Evolutionary conservation across 306 rosid genomes (phyloP).

Genomic region (Geum urbanum): DNA sequence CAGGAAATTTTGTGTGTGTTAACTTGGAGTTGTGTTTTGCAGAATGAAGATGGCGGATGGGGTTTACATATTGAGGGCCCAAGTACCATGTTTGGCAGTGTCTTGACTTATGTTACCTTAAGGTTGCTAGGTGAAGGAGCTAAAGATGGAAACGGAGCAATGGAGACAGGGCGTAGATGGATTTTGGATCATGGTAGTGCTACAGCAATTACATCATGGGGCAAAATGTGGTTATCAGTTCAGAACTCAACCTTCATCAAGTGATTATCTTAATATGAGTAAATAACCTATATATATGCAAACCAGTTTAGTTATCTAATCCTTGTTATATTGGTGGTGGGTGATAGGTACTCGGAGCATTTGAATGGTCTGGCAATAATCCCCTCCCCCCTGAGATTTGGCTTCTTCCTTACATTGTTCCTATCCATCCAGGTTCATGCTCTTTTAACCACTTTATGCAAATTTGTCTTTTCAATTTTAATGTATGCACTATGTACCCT

Average conservation of each 20-base stretch:
- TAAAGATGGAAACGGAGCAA: slow-evolving; percentile 60
- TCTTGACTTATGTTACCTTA: slow-evolving; percentile 54
- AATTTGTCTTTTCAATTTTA: background rate
- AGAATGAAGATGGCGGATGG: slow-evolving; percentile 98
- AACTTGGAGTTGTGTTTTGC: slow-evolving; percentile 28
- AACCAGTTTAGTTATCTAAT: background rate
- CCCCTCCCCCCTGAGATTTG: slow-evolving; percentile 92
- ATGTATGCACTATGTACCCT: too few species aligned
- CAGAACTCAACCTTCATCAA: slow-evolving; percentile 28
- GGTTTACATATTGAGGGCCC: slow-evolving; percentile 88
- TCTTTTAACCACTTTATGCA: background rate
- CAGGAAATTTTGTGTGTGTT: background rate
- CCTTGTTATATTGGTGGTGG: slow-evolving; percentile 11
- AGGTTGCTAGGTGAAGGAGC: slow-evolving; percentile 84
- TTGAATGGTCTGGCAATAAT: slow-evolving; percentile 94
- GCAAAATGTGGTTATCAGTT: slow-evolving; percentile 97
- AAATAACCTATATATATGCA: background rate
- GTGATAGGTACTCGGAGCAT: slow-evolving; percentile 72
- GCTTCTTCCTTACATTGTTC: slow-evolving; percentile 77
- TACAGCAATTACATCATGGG: slow-evolving; percentile 72
- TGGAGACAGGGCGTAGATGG: slow-evolving; percentile 67
- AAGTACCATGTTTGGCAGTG: slow-evolving; percentile 91
- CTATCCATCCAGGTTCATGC: slow-evolving; percentile 76
- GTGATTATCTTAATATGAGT: background rate
- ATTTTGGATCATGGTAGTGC: slow-evolving; percentile 86